Percentiles rank a stretch among this genome's conserved stretches.
These are phyloP conservation scores for Capniomyces stellatus DNA, from an alignment of 371 early-diverging fungal species.

Conservation along the genomic window DNA sequence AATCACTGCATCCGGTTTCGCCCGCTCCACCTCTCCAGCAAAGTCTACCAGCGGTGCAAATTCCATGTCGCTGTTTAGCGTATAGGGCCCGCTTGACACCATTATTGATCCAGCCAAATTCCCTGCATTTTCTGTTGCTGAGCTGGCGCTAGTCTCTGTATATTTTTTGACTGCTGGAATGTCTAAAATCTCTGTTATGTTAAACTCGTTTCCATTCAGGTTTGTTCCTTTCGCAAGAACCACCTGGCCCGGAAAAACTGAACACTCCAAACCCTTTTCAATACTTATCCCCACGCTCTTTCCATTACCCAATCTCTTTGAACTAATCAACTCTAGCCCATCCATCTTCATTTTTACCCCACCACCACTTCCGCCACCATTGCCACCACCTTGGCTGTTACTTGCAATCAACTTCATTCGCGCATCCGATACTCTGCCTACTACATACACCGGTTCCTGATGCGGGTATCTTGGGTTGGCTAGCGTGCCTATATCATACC, in stretches of 20 bases:
- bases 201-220: background rate
- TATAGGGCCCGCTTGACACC: background rate
- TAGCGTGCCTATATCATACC: background rate
- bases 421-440: background rate
- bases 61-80: background rate
- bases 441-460: background rate
- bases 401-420: background rate
- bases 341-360: background rate
- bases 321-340: background rate
- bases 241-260: background rate
- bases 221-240: background rate
- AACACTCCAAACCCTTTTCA: background rate
- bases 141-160: no score
- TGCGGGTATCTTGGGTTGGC: background rate
- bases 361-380: no score
- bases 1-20: background rate
- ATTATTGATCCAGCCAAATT: no score
- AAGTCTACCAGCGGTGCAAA: constrained; percentile 2
- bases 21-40: background rate
- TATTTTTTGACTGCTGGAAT: background rate
- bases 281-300: background rate
- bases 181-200: background rate
- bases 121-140: background rate
- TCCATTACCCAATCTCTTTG: background rate
- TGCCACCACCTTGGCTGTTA: no score